Evolutionary conservation across 176 grass and related monocot genomes (phyloP).

Genomic region (Saccharum spontaneum): DNA sequence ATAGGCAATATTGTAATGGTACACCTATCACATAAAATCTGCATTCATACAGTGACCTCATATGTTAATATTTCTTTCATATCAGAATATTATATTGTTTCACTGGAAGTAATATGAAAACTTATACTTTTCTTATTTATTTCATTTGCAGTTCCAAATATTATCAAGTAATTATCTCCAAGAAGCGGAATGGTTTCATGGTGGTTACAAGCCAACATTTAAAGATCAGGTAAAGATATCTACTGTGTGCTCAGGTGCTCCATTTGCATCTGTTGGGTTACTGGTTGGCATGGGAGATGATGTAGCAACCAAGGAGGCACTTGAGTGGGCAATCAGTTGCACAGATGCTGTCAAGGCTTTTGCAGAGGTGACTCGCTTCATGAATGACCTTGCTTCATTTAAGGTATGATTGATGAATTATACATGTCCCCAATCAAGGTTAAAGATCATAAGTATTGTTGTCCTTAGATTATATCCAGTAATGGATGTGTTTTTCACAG

Average conservation of each 20-base stretch:
- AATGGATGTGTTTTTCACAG: not conserved
- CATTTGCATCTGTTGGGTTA: slow-evolving; percentile 19
- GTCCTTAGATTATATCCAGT: not conserved
- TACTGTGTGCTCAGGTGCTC: slow-evolving; percentile 9
- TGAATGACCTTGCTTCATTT: slow-evolving; percentile 37
- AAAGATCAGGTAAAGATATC: slow-evolving; percentile 34
- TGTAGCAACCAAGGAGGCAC: slow-evolving; percentile 32
- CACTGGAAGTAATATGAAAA: not conserved
- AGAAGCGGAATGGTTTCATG: slow-evolving; percentile 47
- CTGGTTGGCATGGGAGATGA: slow-evolving; percentile 45
- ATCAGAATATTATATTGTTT: not conserved
- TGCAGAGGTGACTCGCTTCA: slow-evolving; percentile 33
- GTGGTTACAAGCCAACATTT: slow-evolving; percentile 24
- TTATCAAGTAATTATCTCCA: slow-evolving; percentile 34
- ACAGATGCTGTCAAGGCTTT: slow-evolving; percentile 24
- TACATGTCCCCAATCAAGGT: not conserved
- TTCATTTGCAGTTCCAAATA: slow-evolving; percentile 19
- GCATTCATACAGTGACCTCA: not conserved
- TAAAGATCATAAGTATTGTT: not conserved
- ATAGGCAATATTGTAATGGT: not conserved
- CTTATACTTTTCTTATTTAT: not conserved
- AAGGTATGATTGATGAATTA: slow-evolving; percentile 31
- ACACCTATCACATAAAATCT: not conserved
- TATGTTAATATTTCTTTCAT: not conserved
- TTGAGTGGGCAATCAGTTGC: slow-evolving; percentile 31